phyloP scores from a whole-genome alignment of 129 eudicot species.

The Heracleum sosnowskyi region DNA sequence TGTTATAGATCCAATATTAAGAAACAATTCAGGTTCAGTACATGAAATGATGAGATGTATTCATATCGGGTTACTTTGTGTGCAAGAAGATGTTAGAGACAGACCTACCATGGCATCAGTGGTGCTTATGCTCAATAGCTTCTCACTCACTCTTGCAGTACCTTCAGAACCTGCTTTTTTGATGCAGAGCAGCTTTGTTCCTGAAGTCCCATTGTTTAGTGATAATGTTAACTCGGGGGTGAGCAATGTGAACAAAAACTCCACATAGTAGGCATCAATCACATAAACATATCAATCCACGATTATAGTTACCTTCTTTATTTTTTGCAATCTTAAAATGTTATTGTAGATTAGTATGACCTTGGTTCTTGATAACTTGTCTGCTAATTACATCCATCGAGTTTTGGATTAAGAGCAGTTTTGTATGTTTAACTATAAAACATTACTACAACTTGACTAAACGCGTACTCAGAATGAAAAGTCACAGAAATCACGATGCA shows the following conservation, averaged over 20 bases:
- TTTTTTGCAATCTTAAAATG: too few species aligned
- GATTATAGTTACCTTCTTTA: not conserved
- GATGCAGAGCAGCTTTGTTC: not conserved
- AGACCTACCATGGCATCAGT: slow-evolving; percentile 8
- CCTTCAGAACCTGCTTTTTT: slow-evolving; percentile 2
- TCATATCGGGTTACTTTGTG: not conserved
- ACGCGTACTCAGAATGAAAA: too few species aligned
- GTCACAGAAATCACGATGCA: too few species aligned
- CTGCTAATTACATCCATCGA: too few species aligned
- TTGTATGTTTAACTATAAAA: too few species aligned
- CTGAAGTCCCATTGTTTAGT: not conserved
- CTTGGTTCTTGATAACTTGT: not conserved
- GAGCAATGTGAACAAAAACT: not conserved
- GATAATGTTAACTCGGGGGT: not conserved
- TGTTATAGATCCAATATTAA: slow-evolving; percentile 1
- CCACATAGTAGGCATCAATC: not conserved
- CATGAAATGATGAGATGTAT: slow-evolving; percentile 1
- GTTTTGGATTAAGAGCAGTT: not conserved
- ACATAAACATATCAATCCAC: not conserved
- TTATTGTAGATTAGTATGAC: too few species aligned
- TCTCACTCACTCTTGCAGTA: not conserved
- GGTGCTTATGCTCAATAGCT: slow-evolving; percentile 5
- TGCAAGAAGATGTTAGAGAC: not conserved
- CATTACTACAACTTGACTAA: too few species aligned
- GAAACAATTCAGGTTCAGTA: not conserved